phyloP scores from a whole-genome alignment of 257 asterid species.

The Vinca minor region DNA sequence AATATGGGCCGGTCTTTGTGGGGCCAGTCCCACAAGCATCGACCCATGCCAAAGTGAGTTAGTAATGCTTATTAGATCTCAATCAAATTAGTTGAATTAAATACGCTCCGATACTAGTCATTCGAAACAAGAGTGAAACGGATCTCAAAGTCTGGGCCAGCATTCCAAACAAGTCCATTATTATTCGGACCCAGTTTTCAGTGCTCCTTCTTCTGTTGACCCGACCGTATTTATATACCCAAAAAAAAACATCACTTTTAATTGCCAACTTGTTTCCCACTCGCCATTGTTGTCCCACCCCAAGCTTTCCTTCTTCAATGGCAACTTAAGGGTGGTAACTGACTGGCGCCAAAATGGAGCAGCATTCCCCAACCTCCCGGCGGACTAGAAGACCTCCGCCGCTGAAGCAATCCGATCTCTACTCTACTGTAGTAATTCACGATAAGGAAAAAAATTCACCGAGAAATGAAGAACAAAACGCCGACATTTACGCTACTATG shows the following conservation, averaged over 20 bases:
- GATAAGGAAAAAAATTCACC: conserved; percentile 14
- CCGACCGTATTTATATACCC: neutral
- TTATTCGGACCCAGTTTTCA: neutral
- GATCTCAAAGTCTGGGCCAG: neutral
- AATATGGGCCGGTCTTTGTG: too few relatives aligned
- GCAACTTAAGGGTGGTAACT: neutral
- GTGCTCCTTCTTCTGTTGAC: neutral
- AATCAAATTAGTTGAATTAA: too few relatives aligned
- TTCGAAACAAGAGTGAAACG: too few relatives aligned
- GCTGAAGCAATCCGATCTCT: conserved; percentile 50
- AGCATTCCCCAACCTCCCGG: conserved; percentile 50
- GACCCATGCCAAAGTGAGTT: too few relatives aligned
- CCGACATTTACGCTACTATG: conserved; percentile 54
- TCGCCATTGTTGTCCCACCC: neutral
- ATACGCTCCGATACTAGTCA: too few relatives aligned
- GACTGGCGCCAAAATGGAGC: conserved; percentile 31
- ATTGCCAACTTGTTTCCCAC: neutral
- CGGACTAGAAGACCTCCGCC: conserved; percentile 55
- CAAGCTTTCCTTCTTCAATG: neutral
- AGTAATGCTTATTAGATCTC: too few relatives aligned
- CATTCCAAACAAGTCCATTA: too few relatives aligned
- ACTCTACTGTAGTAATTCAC: conserved; percentile 50
- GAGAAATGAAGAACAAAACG: conserved; percentile 18
- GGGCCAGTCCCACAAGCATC: too few relatives aligned
- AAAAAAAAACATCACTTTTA: neutral